phyloP scores from a whole-genome alignment of 2,329 filamentous ascomycete species.

The Verticillium klebahnii region DNA sequence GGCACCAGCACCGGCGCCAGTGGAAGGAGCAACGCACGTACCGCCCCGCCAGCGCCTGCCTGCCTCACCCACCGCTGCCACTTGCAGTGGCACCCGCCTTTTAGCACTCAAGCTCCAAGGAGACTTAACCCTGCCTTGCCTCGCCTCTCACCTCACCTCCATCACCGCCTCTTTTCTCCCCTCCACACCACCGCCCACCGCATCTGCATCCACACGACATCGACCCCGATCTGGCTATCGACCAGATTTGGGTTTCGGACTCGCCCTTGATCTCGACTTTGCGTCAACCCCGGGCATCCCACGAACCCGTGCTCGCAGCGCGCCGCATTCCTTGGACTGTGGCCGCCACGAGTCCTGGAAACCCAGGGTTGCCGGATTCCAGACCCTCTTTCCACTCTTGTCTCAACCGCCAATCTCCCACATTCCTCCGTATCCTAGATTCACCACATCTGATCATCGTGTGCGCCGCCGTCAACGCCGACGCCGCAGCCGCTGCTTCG shows the following conservation, averaged over 20 bases:
- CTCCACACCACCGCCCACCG: not conserved
- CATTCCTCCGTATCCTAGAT: not conserved
- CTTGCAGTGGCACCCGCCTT: slow-evolving; percentile 1
- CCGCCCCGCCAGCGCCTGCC: not conserved
- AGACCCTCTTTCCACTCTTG: not conserved
- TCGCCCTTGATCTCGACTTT: not conserved
- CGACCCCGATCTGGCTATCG: not conserved
- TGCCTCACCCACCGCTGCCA: not conserved
- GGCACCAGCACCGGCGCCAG: not conserved
- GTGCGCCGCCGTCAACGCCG: not conserved
- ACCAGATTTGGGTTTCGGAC: not conserved
- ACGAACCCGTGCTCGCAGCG: not conserved
- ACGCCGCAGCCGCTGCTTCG: not conserved
- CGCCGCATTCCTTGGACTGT: not conserved
- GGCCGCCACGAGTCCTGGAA: not conserved
- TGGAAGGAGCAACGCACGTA: not conserved
- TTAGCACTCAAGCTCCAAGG: not conserved
- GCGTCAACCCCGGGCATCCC: not conserved
- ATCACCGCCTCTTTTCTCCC: not conserved
- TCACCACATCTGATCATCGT: not conserved
- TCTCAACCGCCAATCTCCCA: not conserved
- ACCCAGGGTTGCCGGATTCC: not conserved
- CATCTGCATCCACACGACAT: not conserved
- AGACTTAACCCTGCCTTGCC: not conserved
- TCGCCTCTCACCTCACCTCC: not conserved